Percentiles rank a stretch among this genome's conserved stretches.
These are phyloP conservation scores for Podospora anserina DNA, from an alignment of 495 filamentous ascomycete genomes.

Conservation along the genomic window DNA sequence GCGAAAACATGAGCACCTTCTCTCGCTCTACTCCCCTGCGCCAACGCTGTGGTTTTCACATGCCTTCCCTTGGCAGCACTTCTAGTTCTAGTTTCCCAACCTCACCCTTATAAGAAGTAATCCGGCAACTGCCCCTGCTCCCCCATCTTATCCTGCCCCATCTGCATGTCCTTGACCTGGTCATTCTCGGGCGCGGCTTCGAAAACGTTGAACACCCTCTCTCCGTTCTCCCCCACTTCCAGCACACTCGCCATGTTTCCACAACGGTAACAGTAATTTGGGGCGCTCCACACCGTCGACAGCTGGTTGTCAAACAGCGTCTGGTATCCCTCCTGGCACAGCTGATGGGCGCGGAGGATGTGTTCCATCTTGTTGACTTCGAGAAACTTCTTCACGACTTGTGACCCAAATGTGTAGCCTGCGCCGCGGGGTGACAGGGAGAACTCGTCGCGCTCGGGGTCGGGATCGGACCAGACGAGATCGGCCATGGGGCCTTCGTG, in stretches of 20 bases:
- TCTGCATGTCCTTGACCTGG: constrained; percentile 77
- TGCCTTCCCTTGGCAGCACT: too few relatives aligned
- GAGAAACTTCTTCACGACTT: constrained; percentile 96
- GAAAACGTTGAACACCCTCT: constrained; percentile 95
- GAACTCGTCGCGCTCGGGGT: constrained; percentile 94
- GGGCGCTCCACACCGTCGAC: constrained; percentile 95
- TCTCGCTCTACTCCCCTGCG: neutral
- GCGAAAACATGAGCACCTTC: neutral
- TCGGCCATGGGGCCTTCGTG: constrained; percentile 99
- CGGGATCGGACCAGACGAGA: constrained; percentile 95
- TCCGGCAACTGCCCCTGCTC: constrained; percentile 53
- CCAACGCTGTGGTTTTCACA: neutral
- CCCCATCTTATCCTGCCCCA: constrained; percentile 43
- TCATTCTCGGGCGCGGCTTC: constrained; percentile 96
- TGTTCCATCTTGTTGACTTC: constrained; percentile 96
- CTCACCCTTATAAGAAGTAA: constrained; percentile 47
- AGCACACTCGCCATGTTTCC: constrained; percentile 96
- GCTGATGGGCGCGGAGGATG: constrained; percentile 92
- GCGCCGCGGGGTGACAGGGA: constrained; percentile 88
- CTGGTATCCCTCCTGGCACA: constrained; percentile 96
- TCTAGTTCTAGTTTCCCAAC: neutral
- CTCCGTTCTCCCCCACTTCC: constrained; percentile 87
- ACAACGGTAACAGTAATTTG: constrained; percentile 95
- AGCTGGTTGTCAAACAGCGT: constrained; percentile 90
- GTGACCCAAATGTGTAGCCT: constrained; percentile 94